Evolutionary conservation across 2,329 filamentous ascomycete species (phyloP).

Genomic region (Alternaria sp.): DNA sequence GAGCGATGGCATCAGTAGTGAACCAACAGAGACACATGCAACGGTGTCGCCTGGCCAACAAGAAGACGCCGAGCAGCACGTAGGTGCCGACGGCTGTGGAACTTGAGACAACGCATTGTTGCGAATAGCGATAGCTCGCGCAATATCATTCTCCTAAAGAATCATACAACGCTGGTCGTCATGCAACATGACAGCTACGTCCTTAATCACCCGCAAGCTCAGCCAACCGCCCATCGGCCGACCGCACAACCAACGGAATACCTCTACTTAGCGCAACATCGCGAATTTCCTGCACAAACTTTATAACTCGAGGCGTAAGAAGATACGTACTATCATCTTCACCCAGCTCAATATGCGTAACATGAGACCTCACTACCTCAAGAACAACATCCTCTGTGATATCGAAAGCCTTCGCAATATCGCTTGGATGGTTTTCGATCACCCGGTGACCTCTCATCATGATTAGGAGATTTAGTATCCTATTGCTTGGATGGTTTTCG

Average conservation of each 20-base stretch:
- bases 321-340: background rate
- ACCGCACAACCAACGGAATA: background rate
- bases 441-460: no score
- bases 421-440: no score
- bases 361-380: no score
- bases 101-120: background rate
- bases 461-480: no score
- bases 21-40: background rate
- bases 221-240: background rate
- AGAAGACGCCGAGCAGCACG: background rate
- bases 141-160: background rate
- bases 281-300: background rate
- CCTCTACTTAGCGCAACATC: background rate
- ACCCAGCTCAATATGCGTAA: background rate
- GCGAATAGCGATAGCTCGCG: background rate
- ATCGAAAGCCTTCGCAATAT: no score
- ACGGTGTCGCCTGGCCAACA: background rate
- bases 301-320: fast-evolving
- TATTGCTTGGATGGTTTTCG: no score
- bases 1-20: background rate
- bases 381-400: no score
- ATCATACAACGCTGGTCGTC: background rate
- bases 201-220: background rate
- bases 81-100: background rate
- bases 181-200: fast-evolving